Percentiles rank a stretch among this genome's conserved stretches.
These are phyloP conservation scores for Oidiodendron maius DNA, from an alignment of 495 filamentous ascomycete genomes.

Conservation along the genomic window DNA sequence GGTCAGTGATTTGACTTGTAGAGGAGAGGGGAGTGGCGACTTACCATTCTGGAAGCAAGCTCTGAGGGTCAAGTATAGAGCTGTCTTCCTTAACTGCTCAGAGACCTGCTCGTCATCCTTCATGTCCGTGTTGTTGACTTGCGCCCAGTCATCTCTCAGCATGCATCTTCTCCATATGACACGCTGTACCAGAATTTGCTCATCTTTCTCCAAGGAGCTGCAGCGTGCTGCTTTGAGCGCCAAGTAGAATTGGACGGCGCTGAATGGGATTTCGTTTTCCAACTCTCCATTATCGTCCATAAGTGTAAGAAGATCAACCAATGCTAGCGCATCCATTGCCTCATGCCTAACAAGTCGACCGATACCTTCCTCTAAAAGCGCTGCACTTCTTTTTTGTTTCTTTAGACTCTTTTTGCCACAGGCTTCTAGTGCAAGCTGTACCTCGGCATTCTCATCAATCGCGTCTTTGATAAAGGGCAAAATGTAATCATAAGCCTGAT, in stretches of 20 bases:
- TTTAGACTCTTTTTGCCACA: constrained; percentile 51
- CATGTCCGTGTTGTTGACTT: constrained; percentile 36
- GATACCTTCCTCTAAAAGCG: constrained; percentile 60
- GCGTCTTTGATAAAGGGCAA: constrained; percentile 52
- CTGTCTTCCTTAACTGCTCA: constrained; percentile 27
- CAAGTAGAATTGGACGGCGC: constrained; percentile 43
- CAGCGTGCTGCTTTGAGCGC: constrained; percentile 50
- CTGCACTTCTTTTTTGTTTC: constrained; percentile 55
- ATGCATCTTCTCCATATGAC: constrained; percentile 65
- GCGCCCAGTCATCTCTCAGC: constrained; percentile 57
- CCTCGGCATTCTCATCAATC: constrained; percentile 70
- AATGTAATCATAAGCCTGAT: constrained; percentile 47
- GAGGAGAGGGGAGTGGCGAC: constrained; percentile 12
- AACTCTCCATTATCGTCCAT: constrained; percentile 27
- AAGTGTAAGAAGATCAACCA: constrained; percentile 81
- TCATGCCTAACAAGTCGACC: constrained; percentile 59
- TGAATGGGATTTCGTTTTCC: constrained; percentile 31
- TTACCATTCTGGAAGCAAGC: constrained; percentile 24
- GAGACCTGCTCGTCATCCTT: constrained; percentile 33
- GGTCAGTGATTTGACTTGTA: constrained; percentile 6
- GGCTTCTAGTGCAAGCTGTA: constrained; percentile 65
- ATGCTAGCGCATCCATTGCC: constrained; percentile 55
- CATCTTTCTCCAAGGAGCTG: constrained; percentile 30
- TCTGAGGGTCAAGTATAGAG: constrained; percentile 32
- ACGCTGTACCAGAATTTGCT: constrained; percentile 36